Conservation (phyloP, 306 rosid genomes). For the Rosa persica region DNA sequence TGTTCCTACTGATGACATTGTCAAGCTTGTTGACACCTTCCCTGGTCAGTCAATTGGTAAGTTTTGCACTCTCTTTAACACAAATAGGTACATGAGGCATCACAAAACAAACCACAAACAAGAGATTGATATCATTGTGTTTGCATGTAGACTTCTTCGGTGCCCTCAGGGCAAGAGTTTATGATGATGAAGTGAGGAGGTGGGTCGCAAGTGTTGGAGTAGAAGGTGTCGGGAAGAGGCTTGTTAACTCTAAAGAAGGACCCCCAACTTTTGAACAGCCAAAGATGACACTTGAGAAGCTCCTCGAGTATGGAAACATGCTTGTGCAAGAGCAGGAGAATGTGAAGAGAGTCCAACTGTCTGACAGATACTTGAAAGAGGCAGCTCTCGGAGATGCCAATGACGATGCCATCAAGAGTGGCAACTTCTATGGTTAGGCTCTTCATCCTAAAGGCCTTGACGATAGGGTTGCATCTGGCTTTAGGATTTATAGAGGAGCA, state of each 20-base stretch:
- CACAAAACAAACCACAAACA: background rate
- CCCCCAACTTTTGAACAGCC: constrained; percentile 71
- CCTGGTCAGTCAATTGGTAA: constrained; percentile 76
- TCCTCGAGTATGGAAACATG: constrained; percentile 65
- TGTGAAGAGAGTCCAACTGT: constrained; percentile 74
- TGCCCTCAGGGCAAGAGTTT: constrained; percentile 72
- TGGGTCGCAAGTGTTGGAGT: constrained; percentile 62
- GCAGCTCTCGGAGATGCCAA: constrained; percentile 80
- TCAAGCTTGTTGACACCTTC: constrained; percentile 69
- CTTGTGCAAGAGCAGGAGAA: constrained; percentile 74
- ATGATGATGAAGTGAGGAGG: constrained; percentile 70
- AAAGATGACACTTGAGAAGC: constrained; percentile 43
- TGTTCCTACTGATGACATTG: constrained; percentile 43
- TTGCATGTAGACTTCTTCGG: constrained; percentile 64
- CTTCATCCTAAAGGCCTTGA: constrained; percentile 30
- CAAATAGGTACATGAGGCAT: background rate
- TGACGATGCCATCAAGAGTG: constrained; percentile 49
- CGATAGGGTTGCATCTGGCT: constrained; percentile 21
- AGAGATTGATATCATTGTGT: background rate
- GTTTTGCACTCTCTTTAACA: background rate
- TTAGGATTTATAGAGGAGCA: constrained; percentile 19
- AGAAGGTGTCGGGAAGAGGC: constrained; percentile 51
- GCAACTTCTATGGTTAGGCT: constrained; percentile 58
- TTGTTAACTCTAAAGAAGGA: constrained; percentile 74
- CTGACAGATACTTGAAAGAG: constrained; percentile 63